A percentile compares a stretch with the other conserved stretches of the same genome.
phyloP scores from a whole-genome alignment of 1,284 basidiomycete species.

The Athelia psychrophila region DNA sequence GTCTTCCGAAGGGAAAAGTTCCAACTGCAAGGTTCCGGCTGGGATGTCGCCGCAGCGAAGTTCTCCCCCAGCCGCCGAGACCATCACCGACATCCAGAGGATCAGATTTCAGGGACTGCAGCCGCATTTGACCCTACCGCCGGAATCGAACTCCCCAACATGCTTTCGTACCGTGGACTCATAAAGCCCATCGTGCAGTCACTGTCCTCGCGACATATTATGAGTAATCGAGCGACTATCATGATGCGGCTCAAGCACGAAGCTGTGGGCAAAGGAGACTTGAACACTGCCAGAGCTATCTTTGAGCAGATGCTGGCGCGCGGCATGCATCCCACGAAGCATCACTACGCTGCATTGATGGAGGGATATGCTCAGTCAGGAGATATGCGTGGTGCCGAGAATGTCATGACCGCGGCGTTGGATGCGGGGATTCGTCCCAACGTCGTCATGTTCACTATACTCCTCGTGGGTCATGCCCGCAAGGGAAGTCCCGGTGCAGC shows the following conservation, averaged over 20 bases:
- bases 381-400: slow-evolving; percentile 49
- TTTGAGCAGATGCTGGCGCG: slow-evolving; percentile 57
- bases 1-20: slow-evolving; percentile 48
- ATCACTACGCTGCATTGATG: slow-evolving; percentile 71
- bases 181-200: slow-evolving; percentile 44
- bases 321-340: slow-evolving; percentile 63
- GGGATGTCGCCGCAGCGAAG: slow-evolving; percentile 41
- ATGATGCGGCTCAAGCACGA: slow-evolving; percentile 63
- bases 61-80: slow-evolving; percentile 29
- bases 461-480: slow-evolving; percentile 64
- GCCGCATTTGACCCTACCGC: slow-evolving; percentile 46
- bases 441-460: slow-evolving; percentile 68
- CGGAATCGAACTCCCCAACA: slow-evolving; percentile 36
- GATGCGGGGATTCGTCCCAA: slow-evolving; percentile 49
- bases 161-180: slow-evolving; percentile 30
- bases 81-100: slow-evolving; percentile 11
- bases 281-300: slow-evolving; percentile 45
- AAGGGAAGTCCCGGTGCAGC: slow-evolving; percentile 53
- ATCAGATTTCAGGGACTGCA: slow-evolving; percentile 22
- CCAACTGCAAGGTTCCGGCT: slow-evolving; percentile 42
- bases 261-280: slow-evolving; percentile 46
- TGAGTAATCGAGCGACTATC: slow-evolving; percentile 52
- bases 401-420: slow-evolving; percentile 48
- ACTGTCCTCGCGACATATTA: slow-evolving; percentile 42
- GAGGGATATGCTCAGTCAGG: slow-evolving; percentile 58